These are phyloP conservation scores for Nannochloropsis limnetica DNA, from an alignment of 352 stramenopile species.

Conservation along the genomic window DNA sequence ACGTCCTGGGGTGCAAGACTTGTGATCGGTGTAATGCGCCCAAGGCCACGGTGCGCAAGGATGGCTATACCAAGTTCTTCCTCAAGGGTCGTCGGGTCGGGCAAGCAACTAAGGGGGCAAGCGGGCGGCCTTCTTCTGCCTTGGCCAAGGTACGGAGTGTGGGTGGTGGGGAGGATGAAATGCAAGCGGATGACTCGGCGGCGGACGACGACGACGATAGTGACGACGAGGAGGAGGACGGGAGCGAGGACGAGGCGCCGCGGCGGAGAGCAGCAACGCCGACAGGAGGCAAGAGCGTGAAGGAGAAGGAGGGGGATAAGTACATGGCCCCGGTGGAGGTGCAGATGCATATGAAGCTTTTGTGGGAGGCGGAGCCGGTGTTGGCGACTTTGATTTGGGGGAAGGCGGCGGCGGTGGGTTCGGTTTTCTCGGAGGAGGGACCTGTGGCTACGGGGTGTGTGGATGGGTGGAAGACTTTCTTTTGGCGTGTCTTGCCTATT, in stretches of 20 bases:
- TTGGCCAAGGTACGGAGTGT: conserved; percentile 13
- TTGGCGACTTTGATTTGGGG: conserved; percentile 40
- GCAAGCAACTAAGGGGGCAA: not conserved
- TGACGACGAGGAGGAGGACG: not conserved
- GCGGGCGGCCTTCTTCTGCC: not conserved
- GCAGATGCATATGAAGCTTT: conserved; percentile 48
- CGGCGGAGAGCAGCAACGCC: conserved; percentile 39
- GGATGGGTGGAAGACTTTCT: conserved; percentile 83
- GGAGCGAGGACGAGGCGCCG: conserved; percentile 40
- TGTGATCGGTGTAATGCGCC: conserved; percentile 95
- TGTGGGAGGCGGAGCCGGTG: conserved; percentile 42
- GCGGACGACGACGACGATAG: not conserved
- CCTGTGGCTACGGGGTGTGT: conserved; percentile 24
- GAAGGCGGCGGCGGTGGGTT: not conserved
- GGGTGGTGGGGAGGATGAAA: not conserved
- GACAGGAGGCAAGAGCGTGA: not conserved
- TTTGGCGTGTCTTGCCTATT: conserved; percentile 87
- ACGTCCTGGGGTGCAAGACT: conserved; percentile 68
- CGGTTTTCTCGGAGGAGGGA: conserved; percentile 2
- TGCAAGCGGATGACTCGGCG: conserved; percentile 9
- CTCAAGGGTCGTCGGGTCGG: conserved; percentile 58
- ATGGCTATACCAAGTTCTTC: conserved; percentile 96
- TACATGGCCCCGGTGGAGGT: conserved; percentile 47
- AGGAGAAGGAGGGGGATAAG: conserved; percentile 35
- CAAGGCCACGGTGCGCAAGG: conserved; percentile 85